A percentile compares a stretch with the other conserved stretches of the same genome.
Evolutionary conservation across 2,329 filamentous ascomycete species (phyloP).

Genomic region (Camillea tinctor): DNA sequence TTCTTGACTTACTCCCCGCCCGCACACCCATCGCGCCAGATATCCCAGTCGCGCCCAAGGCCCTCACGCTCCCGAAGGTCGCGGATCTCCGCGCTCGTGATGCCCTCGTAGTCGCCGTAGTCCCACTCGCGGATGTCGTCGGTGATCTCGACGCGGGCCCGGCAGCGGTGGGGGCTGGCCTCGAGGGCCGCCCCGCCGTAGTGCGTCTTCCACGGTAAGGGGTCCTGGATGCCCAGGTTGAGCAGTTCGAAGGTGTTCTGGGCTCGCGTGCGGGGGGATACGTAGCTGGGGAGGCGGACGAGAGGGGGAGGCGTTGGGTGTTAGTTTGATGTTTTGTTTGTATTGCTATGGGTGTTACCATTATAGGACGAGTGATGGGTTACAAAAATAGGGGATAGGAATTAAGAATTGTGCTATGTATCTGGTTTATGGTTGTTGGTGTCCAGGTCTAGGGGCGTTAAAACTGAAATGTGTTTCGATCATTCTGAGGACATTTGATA

Average conservation of each 20-base stretch:
- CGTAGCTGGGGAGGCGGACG: slow-evolving; percentile 61
- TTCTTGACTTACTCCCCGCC: slow-evolving; percentile 69
- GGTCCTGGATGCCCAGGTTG: slow-evolving; percentile 66
- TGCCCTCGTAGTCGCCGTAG: slow-evolving; percentile 83
- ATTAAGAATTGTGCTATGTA: too few species aligned
- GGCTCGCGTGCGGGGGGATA: slow-evolving; percentile 81
- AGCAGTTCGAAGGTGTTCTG: slow-evolving; percentile 90
- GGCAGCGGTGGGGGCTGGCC: slow-evolving; percentile 44
- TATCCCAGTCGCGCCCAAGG: slow-evolving; percentile 67
- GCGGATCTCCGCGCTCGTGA: slow-evolving; percentile 70
- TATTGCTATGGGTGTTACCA: too few species aligned
- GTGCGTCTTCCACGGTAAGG: slow-evolving; percentile 67
- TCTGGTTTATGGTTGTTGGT: too few species aligned
- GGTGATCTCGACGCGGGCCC: slow-evolving; percentile 64
- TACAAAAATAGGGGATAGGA: too few species aligned
- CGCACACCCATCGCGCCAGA: slow-evolving; percentile 85
- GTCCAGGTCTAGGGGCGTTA: too few species aligned
- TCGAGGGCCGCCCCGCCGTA: slow-evolving; percentile 31
- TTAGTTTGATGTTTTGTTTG: too few species aligned
- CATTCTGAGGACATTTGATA: too few species aligned
- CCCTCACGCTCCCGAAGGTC: slow-evolving; percentile 57
- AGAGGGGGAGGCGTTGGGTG: too few species aligned
- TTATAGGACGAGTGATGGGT: too few species aligned
- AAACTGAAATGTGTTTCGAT: too few species aligned
- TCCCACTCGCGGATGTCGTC: slow-evolving; percentile 81